phyloP scores from a whole-genome alignment of 2,329 filamentous ascomycete genomes.

The Epichloe hybrida region DNA sequence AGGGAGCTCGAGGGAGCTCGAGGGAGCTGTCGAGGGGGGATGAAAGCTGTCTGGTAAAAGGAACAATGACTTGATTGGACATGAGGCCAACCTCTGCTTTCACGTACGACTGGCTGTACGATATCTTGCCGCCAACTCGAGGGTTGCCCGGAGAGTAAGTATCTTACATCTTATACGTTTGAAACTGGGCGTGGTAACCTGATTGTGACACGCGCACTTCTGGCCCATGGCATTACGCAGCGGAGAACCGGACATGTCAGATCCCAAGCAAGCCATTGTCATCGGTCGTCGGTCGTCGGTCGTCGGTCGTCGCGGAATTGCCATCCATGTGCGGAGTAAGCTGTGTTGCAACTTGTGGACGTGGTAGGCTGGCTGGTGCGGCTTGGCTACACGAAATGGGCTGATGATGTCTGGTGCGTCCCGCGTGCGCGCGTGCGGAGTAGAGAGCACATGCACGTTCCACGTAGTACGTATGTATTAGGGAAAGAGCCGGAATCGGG shows the following conservation, averaged over 20 bases:
- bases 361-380: background rate
- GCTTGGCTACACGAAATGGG: background rate
- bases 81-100: background rate
- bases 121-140: too few relatives aligned
- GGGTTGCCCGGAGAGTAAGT: background rate
- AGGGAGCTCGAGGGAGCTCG: background rate
- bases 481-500: too few relatives aligned
- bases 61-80: background rate
- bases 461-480: too few relatives aligned
- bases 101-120: background rate
- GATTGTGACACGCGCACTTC: background rate
- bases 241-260: constrained; percentile 3
- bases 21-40: too few relatives aligned
- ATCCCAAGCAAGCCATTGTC: background rate
- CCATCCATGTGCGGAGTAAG: background rate
- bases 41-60: background rate
- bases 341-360: too few relatives aligned
- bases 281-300: background rate
- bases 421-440: too few relatives aligned
- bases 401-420: too few relatives aligned
- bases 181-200: too few relatives aligned
- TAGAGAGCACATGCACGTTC: too few relatives aligned
- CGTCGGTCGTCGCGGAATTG: background rate
- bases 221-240: background rate
- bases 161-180: background rate